Evolutionary conservation across 768 basidiomycete species (phyloP), one percentile per base, ranked within the genome.

Genomic region (Dioszegia aurantiaca): DNA sequence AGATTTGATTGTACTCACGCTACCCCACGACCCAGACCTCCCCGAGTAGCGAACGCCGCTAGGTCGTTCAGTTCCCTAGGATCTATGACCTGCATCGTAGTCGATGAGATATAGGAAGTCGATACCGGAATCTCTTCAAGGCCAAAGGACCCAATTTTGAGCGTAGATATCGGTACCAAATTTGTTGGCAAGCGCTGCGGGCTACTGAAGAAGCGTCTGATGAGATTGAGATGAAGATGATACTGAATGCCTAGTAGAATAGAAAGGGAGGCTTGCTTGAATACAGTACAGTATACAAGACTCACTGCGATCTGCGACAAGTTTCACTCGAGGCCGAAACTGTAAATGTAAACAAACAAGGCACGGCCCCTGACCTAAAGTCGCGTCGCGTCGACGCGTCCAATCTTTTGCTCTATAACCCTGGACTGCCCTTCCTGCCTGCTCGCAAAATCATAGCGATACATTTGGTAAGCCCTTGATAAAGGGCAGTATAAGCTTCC

Each of bases 1-100:
- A n/a, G n/a, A n/a, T n/a, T n/a, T n/a, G n/a, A n/a, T n/a, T n/a
- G 12, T 24, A 65, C 71, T 64, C 47, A 73, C 71, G 71, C 71
- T 37, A 68, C 53, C 21, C 67, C 68, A 31, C 33, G 54, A 4
- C 71, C 71, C n/a, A 73, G 45, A 19, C 71, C 71, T 37, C 71
- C 71, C 56, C 64, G 49, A 17, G 26, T 52, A 3, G 71, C 71
- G 26, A 73, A 59, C 16, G 55, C 64, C 16, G 64, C 60, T 45
- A 70, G 46, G 19, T 66, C 64, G 33, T 65, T 63, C 39, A 73
- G 51, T 57, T 70, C 71, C 24, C 64, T 62, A 3, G 69, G 66
- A 52, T 73, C 69, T 17, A 68, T 51, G 9, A 49, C 54, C 14
- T 27, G 23, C 51, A 53, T 53, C 12, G 4, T 40, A 28, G 3